phyloP scores from a whole-genome alignment of 2,329 filamentous ascomycete genomes.

The Colletotrichum gloeosporioides region DNA sequence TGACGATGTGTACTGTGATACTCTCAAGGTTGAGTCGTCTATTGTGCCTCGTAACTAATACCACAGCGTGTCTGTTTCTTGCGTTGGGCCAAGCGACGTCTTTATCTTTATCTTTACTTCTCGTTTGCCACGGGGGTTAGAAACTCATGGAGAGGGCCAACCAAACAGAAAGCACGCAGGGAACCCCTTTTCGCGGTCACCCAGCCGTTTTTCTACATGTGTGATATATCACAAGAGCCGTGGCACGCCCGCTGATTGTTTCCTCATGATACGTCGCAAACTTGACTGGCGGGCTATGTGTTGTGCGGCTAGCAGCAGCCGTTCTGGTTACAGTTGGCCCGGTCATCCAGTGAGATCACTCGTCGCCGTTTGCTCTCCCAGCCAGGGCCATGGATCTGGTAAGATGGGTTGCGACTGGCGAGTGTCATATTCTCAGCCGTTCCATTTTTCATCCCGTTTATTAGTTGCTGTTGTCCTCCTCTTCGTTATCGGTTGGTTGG shows the following conservation, averaged over 20 bases:
- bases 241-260: background rate
- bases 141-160: background rate
- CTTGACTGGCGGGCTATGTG: background rate
- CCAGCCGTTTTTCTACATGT: background rate
- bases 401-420: rapidly evolving
- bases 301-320: background rate
- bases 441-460: background rate
- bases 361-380: background rate
- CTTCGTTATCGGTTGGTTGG: background rate
- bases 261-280: background rate
- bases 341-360: background rate
- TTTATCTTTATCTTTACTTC: background rate
- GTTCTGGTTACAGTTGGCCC: background rate
- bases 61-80: background rate
- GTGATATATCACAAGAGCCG: background rate
- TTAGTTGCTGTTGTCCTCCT: background rate
- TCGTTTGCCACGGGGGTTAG: background rate
- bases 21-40: rapidly evolving
- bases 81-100: background rate
- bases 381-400: background rate
- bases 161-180: background rate
- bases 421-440: background rate
- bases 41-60: background rate
- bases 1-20: background rate
- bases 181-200: background rate